phyloP scores from a whole-genome alignment of 2,329 filamentous ascomycete species.

The Pseudogymnoascus sp. region DNA sequence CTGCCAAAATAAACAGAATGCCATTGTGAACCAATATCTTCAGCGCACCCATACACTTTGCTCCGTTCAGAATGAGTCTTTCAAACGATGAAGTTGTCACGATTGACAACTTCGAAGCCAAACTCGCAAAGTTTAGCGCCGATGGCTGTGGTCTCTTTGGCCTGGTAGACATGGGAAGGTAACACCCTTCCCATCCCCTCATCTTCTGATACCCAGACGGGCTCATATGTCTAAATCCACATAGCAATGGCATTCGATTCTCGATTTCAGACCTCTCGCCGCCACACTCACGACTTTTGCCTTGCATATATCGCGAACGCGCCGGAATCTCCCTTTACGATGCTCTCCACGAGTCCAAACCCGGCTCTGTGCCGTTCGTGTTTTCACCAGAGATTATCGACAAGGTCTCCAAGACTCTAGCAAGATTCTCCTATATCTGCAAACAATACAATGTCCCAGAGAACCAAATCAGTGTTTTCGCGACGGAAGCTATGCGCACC shows the following conservation, averaged over 20 bases:
- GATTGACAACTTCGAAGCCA: slow-evolving; percentile 24
- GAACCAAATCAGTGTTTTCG: slow-evolving; percentile 64
- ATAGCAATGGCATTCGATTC: slow-evolving; percentile 86
- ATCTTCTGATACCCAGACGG: background rate
- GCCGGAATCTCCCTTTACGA: slow-evolving; percentile 82
- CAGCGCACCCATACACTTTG: background rate
- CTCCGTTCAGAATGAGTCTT: slow-evolving; percentile 16
- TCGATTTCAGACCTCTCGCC: slow-evolving; percentile 77
- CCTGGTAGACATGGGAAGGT: slow-evolving; percentile 32
- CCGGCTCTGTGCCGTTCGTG: slow-evolving; percentile 26
- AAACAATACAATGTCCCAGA: slow-evolving; percentile 59
- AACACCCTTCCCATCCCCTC: slow-evolving; percentile 11
- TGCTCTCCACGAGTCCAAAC: slow-evolving; percentile 52
- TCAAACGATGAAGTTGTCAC: slow-evolving; percentile 23
- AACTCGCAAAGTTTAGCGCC: slow-evolving; percentile 22
- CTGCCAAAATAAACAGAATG: background rate
- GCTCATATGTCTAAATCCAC: slow-evolving; percentile 13
- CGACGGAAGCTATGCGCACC: slow-evolving; percentile 81
- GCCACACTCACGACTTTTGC: slow-evolving; percentile 62
- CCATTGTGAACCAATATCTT: background rate
- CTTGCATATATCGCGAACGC: slow-evolving; percentile 70
- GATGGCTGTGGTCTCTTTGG: slow-evolving; percentile 24
- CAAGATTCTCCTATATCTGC: slow-evolving; percentile 66
- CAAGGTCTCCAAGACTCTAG: slow-evolving; percentile 58
- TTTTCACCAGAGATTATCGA: slow-evolving; percentile 53